Percentiles rank a stretch among this genome's conserved stretches.
Conservation (phyloP, 169 alveolate genomes). For the Plasmodium inui region DNA sequence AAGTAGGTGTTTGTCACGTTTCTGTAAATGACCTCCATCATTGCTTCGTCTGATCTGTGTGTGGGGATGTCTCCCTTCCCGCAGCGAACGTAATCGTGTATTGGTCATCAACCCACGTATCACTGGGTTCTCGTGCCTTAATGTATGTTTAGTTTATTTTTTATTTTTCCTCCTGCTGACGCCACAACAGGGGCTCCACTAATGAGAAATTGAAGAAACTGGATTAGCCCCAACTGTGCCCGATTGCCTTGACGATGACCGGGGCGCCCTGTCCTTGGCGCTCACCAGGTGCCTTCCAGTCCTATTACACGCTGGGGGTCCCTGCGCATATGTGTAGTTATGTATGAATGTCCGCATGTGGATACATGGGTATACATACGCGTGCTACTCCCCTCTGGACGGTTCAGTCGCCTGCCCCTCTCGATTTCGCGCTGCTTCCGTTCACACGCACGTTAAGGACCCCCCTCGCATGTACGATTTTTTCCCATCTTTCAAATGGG, state of each 20-base stretch:
- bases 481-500: no score
- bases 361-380: background rate
- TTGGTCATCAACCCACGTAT: background rate
- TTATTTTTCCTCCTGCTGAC: background rate
- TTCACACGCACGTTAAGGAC: background rate
- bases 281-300: background rate
- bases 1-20: slow-evolving; percentile 64
- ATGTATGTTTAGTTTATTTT: no score
- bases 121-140: background rate
- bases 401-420: background rate
- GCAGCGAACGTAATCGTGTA: background rate
- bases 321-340: background rate
- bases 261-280: background rate
- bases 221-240: background rate
- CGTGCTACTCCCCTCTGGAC: background rate
- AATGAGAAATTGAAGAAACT: background rate
- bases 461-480: background rate
- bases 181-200: background rate
- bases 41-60: no score
- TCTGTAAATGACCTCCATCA: slow-evolving; percentile 58
- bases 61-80: background rate
- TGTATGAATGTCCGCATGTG: background rate
- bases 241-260: background rate
- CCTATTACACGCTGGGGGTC: background rate
- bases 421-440: background rate